Percentiles rank a stretch among this genome's conserved stretches.
phyloP scores from a whole-genome alignment of 83 land plant genomes.

The Picea mariana region DNA sequence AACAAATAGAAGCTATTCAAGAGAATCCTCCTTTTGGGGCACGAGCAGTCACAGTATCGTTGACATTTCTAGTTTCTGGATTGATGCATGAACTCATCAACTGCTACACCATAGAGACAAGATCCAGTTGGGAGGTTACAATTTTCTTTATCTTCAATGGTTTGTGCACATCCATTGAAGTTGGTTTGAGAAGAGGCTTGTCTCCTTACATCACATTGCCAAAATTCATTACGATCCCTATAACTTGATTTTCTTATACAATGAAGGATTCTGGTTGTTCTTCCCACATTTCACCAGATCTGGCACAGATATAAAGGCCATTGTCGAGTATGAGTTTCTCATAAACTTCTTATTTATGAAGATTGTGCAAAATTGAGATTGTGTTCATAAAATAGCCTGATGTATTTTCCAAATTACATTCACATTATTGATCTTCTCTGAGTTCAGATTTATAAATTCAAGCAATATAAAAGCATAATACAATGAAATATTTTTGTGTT shows the following conservation, averaged over 20 bases:
- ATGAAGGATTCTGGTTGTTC: conserved; percentile 46
- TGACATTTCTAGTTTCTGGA: conserved; percentile 51
- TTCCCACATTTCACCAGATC: conserved; percentile 40
- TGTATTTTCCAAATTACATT: too few species aligned
- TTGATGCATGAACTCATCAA: too few species aligned
- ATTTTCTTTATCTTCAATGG: conserved; percentile 50
- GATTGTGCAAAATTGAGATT: too few species aligned
- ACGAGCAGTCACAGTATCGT: neutral
- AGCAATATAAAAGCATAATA: too few species aligned
- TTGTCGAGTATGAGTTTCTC: neutral
- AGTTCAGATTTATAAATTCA: too few species aligned
- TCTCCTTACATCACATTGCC: conserved; percentile 6
- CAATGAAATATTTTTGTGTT: too few species aligned
- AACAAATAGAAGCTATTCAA: neutral
- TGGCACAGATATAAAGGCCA: neutral
- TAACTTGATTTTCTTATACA: conserved; percentile 35
- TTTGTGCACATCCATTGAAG: conserved; percentile 24
- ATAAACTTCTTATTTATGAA: too few species aligned
- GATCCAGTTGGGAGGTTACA: conserved; percentile 42
- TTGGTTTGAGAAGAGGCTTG: conserved; percentile 23
- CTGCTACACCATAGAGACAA: conserved; percentile 17
- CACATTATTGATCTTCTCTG: too few species aligned
- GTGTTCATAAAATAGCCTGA: too few species aligned
- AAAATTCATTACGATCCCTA: conserved; percentile 16
- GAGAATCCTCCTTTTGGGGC: conserved; percentile 15